These are phyloP conservation scores for Rosa multiflora DNA, from an alignment of 306 rosid species.

Conservation along the genomic window DNA sequence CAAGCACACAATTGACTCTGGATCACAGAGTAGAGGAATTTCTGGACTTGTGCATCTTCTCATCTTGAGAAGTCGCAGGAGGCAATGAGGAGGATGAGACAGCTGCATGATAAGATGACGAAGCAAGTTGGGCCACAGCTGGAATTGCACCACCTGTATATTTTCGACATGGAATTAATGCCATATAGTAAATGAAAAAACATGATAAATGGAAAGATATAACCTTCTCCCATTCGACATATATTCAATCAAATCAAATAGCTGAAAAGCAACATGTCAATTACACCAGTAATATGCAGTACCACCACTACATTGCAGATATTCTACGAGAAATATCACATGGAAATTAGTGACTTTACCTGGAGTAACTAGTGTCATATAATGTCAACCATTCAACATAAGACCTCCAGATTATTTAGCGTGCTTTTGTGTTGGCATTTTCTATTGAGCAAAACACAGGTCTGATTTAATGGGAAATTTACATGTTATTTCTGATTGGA, in stretches of 20 bases:
- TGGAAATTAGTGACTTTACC: too few species aligned
- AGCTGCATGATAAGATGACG: slow-evolving; percentile 73
- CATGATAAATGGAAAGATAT: not conserved
- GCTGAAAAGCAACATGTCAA: not conserved
- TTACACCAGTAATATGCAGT: not conserved
- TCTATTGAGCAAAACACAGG: not conserved
- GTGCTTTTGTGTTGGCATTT: not conserved
- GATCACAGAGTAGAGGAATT: slow-evolving; percentile 57
- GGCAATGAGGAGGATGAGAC: slow-evolving; percentile 43
- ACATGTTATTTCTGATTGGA: not conserved
- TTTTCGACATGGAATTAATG: slow-evolving; percentile 1
- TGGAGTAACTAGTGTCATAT: not conserved
- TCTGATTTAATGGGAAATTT: not conserved
- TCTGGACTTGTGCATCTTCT: slow-evolving; percentile 62
- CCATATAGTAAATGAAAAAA: not conserved
- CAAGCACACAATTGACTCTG: not conserved
- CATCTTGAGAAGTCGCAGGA: slow-evolving; percentile 54
- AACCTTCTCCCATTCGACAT: not conserved
- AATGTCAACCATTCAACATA: not conserved
- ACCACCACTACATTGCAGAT: not conserved
- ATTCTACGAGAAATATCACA: too few species aligned
- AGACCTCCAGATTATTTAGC: not conserved
- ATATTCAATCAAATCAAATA: not conserved
- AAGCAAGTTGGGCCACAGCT: slow-evolving; percentile 72
- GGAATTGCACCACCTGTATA: slow-evolving; percentile 84